These are phyloP conservation scores for Penicillium verrucosum DNA, from an alignment of 2,329 filamentous ascomycete genomes.

Conservation along the genomic window DNA sequence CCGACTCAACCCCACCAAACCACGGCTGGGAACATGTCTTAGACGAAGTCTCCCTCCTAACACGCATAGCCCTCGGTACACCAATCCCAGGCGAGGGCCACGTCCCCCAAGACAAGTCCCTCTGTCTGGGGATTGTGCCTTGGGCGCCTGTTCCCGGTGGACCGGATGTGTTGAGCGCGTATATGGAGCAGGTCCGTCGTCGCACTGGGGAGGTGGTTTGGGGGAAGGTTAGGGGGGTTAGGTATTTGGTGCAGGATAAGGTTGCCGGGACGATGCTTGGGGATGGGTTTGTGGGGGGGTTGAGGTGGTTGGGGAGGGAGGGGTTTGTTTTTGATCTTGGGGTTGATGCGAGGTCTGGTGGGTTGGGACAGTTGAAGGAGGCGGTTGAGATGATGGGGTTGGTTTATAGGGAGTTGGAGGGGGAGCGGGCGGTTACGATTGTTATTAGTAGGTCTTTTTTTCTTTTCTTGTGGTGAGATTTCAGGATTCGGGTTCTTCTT, in stretches of 20 bases:
- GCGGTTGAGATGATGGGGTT: constrained; percentile 65
- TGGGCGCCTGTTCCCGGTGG: constrained; percentile 82
- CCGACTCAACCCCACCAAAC: constrained; percentile 24
- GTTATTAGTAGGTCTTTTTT: constrained; percentile 56
- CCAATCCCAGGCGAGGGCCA: constrained; percentile 60
- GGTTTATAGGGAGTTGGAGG: constrained; percentile 58
- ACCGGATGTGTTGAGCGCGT: constrained; percentile 57
- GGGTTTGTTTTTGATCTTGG: constrained; percentile 77
- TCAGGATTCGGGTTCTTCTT: constrained; percentile 2
- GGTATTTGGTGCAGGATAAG: constrained; percentile 80
- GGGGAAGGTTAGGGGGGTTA: constrained; percentile 70
- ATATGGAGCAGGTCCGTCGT: constrained; percentile 61
- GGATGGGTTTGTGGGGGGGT: constrained; percentile 60
- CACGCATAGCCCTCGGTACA: constrained; percentile 61
- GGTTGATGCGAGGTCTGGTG: constrained; percentile 74
- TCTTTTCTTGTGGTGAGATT: not conserved
- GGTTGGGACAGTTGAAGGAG: constrained; percentile 70
- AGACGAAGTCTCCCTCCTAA: constrained; percentile 67
- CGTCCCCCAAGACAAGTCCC: constrained; percentile 46
- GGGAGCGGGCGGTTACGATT: constrained; percentile 57
- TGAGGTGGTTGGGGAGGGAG: constrained; percentile 62
- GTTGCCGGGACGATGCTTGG: constrained; percentile 62
- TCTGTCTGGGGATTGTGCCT: constrained; percentile 69
- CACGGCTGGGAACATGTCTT: constrained; percentile 66
- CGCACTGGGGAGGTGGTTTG: constrained; percentile 55